These are phyloP conservation scores for Aegle marmelos DNA, from an alignment of 345 rosid species.

Conservation along the genomic window DNA sequence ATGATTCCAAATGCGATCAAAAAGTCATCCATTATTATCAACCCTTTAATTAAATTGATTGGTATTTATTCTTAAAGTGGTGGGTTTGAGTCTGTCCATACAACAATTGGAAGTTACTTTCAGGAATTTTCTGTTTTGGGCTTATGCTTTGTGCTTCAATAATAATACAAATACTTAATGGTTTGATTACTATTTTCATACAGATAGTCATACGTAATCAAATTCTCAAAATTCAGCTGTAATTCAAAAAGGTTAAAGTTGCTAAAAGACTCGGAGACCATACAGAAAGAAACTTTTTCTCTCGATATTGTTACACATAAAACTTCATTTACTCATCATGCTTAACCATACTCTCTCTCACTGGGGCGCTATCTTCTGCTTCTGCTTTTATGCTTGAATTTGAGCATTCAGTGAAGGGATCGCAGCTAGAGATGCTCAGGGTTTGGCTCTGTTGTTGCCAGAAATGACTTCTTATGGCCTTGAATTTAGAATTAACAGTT, in stretches of 20 bases:
- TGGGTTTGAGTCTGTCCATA: too few species aligned
- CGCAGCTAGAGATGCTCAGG: conserved; percentile 40
- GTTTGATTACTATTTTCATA: not conserved
- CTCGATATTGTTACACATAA: not conserved
- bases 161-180: too few species aligned
- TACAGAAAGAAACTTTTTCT: not conserved
- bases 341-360: conserved; percentile 23
- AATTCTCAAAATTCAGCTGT: not conserved
- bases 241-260: not conserved
- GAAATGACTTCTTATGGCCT: conserved; percentile 70
- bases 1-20: too few species aligned
- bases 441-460: conserved; percentile 70
- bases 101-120: too few species aligned
- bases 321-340: not conserved
- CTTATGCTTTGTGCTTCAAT: too few species aligned
- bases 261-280: not conserved
- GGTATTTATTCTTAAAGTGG: too few species aligned
- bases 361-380: conserved; percentile 30
- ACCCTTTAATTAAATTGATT: too few species aligned
- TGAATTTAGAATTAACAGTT: conserved; percentile 52
- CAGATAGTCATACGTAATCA: not conserved
- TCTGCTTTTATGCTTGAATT: conserved; percentile 24
- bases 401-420: conserved; percentile 29
- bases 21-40: too few species aligned
- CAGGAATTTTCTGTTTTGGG: too few species aligned